Base-by-base conservation (phyloP, 2,329 filamentous ascomycete species). In the Beauveria medogensis region DNA sequence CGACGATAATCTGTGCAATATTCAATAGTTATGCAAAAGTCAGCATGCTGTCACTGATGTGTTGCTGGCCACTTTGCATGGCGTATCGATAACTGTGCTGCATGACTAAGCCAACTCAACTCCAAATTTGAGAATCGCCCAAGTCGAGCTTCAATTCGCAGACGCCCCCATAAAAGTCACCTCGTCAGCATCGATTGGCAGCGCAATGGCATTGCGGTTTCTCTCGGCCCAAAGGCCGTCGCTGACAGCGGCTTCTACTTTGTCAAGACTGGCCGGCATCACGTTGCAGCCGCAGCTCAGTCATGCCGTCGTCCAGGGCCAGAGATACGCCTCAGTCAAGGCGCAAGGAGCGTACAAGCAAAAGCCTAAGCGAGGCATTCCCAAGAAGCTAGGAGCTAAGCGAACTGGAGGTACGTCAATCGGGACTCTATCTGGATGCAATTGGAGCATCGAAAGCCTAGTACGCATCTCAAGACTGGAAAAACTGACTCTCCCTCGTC, bases 311-410 rank as follows among this genome's bases (percentile, higher is more conserved):
- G 77, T 80, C 10, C 74, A 79, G 65, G 81, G 82, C 65, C 75
- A 78, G 65, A 77, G 82, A 70, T 76, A 81, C 67, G 83, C 83
- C 65, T 77, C 81, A 26, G 82, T 85, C 71, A 87, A 87, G 71
- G 78, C 83, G 50, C 85, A 88, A 75, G 85, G 85, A 73, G 82
- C 82, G 55, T 87, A 87, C 75, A 95, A 89, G 69, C 71, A 84
- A 67, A 79, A 78, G 67, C 78, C 78, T 69, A 82, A 84, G 73
- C 81, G 79, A 71, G 83, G 82, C 26, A 80, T 84, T 63, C 78
- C 82, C 34, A 96, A 96, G 78, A 91, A 96, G 73, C 78, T 99
- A 67, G 94, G 94, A 67, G 92, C 93, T 5, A 99, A 99, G 82
- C 91, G 93, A 75, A 88, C 88, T 20, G 91, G 90, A 74, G 93